Evolutionary conservation across 169 alveolate genomes (phyloP), one percentile per base, ranked within the genome.

Genomic region (Plasmodium falciparum): DNA sequence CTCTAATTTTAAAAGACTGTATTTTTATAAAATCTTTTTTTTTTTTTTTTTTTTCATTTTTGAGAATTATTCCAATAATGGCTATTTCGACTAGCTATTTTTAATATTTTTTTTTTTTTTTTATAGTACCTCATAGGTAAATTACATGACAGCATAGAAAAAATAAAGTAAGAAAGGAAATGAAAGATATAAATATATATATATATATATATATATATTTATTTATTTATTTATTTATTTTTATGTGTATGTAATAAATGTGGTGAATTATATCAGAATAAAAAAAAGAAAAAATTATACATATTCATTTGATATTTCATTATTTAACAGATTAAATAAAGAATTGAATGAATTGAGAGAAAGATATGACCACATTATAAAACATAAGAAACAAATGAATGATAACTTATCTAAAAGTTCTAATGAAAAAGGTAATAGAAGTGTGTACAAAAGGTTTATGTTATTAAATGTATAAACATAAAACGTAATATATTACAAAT

Each of bases 271-370:
- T 33, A 33, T 33, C 43, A 33, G 43, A 33, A 33, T 33, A 7
- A 33, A 33, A 33, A 33, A 33, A 3, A 33, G 43, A 33, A 33
- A 0, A 3, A 33, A 4, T 33, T 33, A 33, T 33, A 33, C 43
- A 33, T 33, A 3, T 33, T 33, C 43, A 33, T 33, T 20, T 74
- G 2, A 12, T n/a, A 5, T 72, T 52, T 72, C 15, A 2, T 50
- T 5, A 12, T 52, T 12, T 66, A 5, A 43, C 45, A 75, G 89
- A 20, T 39, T 75, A n/a, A 75, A 75, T 20, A 75, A 75, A 13
- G 89, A 75, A 52, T 69, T 75, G 43, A 47, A 63, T 39, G 89
- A 75, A 75, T 66, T 75, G 22, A 26, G 89, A 69, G 89, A 75
- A 29, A 61, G 89, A 39, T 75, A 75, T 39, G 65, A 75, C 43